phyloP scores from a whole-genome alignment of 345 rosid species.

The Nephelium lappaceum region DNA sequence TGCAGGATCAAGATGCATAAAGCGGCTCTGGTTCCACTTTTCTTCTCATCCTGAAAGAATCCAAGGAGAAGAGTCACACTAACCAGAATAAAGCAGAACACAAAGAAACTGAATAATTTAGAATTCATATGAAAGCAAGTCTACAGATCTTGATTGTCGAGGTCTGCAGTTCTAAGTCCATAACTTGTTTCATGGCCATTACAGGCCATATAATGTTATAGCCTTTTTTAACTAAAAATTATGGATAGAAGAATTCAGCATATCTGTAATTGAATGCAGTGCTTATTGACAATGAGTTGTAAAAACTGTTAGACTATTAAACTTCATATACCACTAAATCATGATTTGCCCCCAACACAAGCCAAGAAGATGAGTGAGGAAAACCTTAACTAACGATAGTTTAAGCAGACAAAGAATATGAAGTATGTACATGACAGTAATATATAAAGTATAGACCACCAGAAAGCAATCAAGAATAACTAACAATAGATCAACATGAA shows the following conservation, averaged over 20 bases:
- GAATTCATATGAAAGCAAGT: not conserved
- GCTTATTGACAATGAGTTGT: not conserved
- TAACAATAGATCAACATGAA: not conserved
- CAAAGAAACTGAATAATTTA: not conserved
- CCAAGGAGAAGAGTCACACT: conserved; percentile 4
- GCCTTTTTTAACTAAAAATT: not conserved
- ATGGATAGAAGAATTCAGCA: too few relatives aligned
- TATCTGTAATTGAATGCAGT: not conserved
- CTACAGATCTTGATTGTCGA: not conserved
- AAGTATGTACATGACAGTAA: too few relatives aligned
- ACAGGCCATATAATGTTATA: not conserved
- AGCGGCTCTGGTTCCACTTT: conserved; percentile 78
- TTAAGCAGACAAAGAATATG: not conserved
- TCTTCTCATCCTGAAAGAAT: conserved; percentile 69
- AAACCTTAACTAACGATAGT: not conserved
- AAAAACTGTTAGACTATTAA: not conserved
- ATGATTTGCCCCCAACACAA: not conserved
- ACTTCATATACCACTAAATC: not conserved
- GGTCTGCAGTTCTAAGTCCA: not conserved
- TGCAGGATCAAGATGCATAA: conserved; percentile 44
- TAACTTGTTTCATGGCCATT: not conserved
- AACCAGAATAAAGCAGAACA: not conserved
- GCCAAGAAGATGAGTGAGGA: not conserved
- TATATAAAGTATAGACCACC: too few relatives aligned
- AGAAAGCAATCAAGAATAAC: not conserved